A percentile compares a stretch with the other conserved stretches of the same genome.
These are phyloP conservation scores for Solanum stenotomum DNA, from an alignment of 257 asterid genomes.

Conservation along the genomic window DNA sequence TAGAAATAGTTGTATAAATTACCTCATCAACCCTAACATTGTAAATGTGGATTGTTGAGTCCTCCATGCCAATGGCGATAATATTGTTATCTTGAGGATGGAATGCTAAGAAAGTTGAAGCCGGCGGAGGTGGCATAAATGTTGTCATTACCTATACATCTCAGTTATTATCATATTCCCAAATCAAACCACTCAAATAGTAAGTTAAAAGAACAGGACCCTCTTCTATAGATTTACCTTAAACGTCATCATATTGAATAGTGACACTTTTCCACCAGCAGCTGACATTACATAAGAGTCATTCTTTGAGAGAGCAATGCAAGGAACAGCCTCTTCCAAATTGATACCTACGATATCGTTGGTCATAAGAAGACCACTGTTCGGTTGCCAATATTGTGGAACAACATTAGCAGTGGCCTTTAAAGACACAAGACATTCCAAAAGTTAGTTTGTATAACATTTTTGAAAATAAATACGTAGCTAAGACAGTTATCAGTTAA, in stretches of 20 bases:
- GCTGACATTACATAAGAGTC: constrained; percentile 85
- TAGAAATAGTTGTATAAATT: not conserved
- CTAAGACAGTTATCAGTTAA: not conserved
- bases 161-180: not conserved
- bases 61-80: constrained; percentile 97
- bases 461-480: not conserved
- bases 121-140: constrained; percentile 96
- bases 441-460: not conserved
- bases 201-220: not conserved
- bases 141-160: constrained; percentile 77
- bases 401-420: constrained; percentile 64
- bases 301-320: constrained; percentile 78
- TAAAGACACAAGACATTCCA: constrained; percentile 14
- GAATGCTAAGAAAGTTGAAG: constrained; percentile 88
- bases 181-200: not conserved
- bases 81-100: constrained; percentile 96
- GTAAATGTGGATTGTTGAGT: constrained; percentile 92
- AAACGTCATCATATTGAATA: constrained; percentile 80
- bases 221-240: constrained; percentile 32
- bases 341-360: constrained; percentile 65
- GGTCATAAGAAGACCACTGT: constrained; percentile 66
- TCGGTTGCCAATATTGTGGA: constrained; percentile 76
- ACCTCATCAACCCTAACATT: constrained; percentile 95
- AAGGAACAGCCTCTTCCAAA: constrained; percentile 79
- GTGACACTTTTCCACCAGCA: constrained; percentile 74